Evolutionary conservation across 352 stramenopile species (phyloP), one percentile per base, ranked within the genome.

Genomic region (Blastocystis sp.): DNA sequence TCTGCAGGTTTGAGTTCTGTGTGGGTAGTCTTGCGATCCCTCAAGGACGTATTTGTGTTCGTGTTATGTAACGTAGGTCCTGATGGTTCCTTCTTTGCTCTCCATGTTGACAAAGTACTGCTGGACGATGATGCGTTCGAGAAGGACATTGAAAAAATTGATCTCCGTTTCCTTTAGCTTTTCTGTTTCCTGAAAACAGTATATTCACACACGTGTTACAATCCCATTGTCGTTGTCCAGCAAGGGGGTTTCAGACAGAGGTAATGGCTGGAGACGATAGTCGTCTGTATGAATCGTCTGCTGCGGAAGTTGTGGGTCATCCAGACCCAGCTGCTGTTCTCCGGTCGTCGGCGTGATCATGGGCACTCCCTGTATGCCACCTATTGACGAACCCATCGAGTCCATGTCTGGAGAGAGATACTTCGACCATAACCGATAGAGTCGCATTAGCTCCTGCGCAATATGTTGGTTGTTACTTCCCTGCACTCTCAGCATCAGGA

Each of bases 401-500:
- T 59, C 50, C 50, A n/a, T n/a, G 20, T 59, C 50, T 13, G 50
- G 50, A 13, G 73, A 66, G 39, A 85, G 20, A 43, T 53, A 85
- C 34, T 47, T 41, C 9, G 30, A 20, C 78, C 78, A 89, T n/a
- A 13, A 18, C 43, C 70, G n/a, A 65, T 79, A 89, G 20, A 89
- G 30, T 20, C 53, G 62, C 16, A 56, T 18, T 24, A 89, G 55
- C 4, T 79, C 47, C 30, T 53, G 26, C 6, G 20, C 43, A 41
- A 89, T 78, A 5, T 78, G 56, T 54, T n/a, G 11, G 55, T 89
- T 79, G 24, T 59, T 59, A 55, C 78, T 89, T 1, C 78, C 78
- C 39, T 89, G 73, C 63, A 89, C 78, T 18, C 78, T 37, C 34
- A 79, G 78, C 9, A 89, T 89, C 53, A 89, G 50, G 18, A 89